Evolutionary conservation across 331 rosid species (phyloP), one percentile per base, ranked within the genome.

Genomic region (Spiraea crenata): DNA sequence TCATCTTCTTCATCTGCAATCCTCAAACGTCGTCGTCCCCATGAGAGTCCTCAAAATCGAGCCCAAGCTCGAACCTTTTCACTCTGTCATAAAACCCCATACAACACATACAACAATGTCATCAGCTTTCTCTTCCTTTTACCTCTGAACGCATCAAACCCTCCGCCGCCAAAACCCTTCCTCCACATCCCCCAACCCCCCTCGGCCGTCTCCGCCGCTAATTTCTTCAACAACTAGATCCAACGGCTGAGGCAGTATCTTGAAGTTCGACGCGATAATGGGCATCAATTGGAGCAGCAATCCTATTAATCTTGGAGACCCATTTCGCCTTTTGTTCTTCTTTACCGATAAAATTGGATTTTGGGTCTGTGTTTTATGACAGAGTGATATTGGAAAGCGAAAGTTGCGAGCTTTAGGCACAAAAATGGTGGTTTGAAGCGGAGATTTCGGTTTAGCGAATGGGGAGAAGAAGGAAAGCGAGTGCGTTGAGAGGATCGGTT

Each of bases 221-320:
- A 92, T 73, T 67, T 88, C 88, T 52, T 67, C 85, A 6, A 87
- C 37, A 34, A 88, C 75, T 50, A 78, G 75, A 77, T 83, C 80
- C 61, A 90, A 68, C 11, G 95, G 96, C 5, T 75, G 85, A 1
- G 96, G 96, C 4, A 90, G 35, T 78, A 92, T 77, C 74, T 82
- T 86, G 82, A 84, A 82, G 52, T 74, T 83, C 52, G 88, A 66
- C 1, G 86, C 95, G 55, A 83, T 10, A 11, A 71, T 55, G 52
- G 91, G 81, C 10, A 77, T 83, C 56, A 86, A 73, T 42, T 87
- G 75, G 57, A 88, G 79, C 39, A 85, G 57, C 4, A 76, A 68
- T 35, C 58, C 76, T 8, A 63, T 77, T 15, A 88, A 75, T 41
- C 71, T 68, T 41, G 31, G 74, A 62, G 83, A 79, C 35, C 76